Percentiles rank a stretch among this genome's conserved stretches.
phyloP scores from a whole-genome alignment of 2,329 filamentous ascomycete species.

The Chaetomium sp. region DNA sequence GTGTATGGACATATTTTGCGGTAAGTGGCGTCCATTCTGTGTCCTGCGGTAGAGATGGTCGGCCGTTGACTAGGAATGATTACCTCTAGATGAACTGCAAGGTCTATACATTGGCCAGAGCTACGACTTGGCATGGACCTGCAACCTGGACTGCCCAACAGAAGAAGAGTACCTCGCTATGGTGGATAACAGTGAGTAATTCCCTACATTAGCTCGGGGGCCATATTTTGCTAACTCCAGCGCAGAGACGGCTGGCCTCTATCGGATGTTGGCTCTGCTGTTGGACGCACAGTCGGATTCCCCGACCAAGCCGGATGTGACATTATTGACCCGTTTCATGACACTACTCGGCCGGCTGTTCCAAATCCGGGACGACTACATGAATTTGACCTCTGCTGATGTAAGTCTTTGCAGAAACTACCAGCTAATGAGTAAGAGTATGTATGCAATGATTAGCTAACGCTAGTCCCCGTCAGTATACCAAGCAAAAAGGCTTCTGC shows the following conservation, averaged over 20 bases:
- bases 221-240: too few species aligned
- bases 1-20: slow-evolving; percentile 33
- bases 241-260: slow-evolving; percentile 15
- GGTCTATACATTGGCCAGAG: slow-evolving; percentile 37
- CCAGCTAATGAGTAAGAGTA: not conserved
- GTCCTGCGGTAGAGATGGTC: not conserved
- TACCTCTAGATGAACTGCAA: slow-evolving; percentile 30
- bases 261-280: slow-evolving; percentile 26
- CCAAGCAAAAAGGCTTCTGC: slow-evolving; percentile 44
- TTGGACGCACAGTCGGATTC: slow-evolving; percentile 12
- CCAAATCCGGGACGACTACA: slow-evolving; percentile 42
- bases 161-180: slow-evolving; percentile 38
- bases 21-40: slow-evolving; percentile 5
- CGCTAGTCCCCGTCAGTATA: slow-evolving; percentile 42
- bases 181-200: slow-evolving; percentile 34
- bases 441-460: too few species aligned
- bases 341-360: slow-evolving; percentile 38
- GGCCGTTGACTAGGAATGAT: too few species aligned
- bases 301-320: slow-evolving; percentile 4
- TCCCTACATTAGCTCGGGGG: not conserved
- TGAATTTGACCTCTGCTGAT: slow-evolving; percentile 36
- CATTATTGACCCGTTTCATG: slow-evolving; percentile 13
- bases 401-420: slow-evolving; percentile 18
- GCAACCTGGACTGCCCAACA: slow-evolving; percentile 28
- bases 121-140: slow-evolving; percentile 38